These are phyloP conservation scores for Candida yuanshanica DNA, from an alignment of 805 yeast species.

Conservation along the genomic window DNA sequence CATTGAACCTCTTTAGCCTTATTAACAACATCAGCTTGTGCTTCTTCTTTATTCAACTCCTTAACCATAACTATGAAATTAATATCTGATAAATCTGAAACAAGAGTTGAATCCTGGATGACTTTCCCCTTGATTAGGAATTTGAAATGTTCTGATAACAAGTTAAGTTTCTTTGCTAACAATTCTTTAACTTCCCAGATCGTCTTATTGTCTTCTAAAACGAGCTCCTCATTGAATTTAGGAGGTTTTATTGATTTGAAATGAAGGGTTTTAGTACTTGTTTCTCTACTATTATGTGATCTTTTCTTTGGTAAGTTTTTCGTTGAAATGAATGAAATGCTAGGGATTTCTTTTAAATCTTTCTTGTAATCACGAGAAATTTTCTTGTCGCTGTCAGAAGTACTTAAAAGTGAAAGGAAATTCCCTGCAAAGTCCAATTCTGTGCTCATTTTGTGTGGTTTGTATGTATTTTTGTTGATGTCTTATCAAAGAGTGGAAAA, in stretches of 20 bases:
- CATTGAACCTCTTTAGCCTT: slow-evolving; percentile 32
- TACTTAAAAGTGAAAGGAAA: slow-evolving; percentile 16
- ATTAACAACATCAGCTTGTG: background rate
- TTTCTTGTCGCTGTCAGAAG: slow-evolving; percentile 7
- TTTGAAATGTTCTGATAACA: slow-evolving; percentile 32
- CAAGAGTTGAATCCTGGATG: slow-evolving; percentile 42
- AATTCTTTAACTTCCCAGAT: slow-evolving; percentile 28
- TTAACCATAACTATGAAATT: slow-evolving; percentile 38
- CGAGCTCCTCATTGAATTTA: slow-evolving; percentile 41
- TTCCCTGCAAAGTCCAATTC: slow-evolving; percentile 18
- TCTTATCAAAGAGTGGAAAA: background rate
- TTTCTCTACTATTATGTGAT: background rate
- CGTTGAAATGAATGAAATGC: slow-evolving; percentile 7
- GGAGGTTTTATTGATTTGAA: slow-evolving; percentile 73
- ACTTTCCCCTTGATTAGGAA: slow-evolving; percentile 59
- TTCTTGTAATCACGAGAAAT: slow-evolving; percentile 9
- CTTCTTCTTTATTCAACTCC: background rate
- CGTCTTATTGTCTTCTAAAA: slow-evolving; percentile 25
- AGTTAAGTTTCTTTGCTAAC: background rate
- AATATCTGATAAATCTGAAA: slow-evolving; percentile 25
- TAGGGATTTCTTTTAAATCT: slow-evolving; percentile 6
- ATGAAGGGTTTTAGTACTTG: background rate
- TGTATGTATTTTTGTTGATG: no score
- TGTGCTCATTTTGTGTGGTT: background rate
- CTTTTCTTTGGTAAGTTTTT: slow-evolving; percentile 26